Base-by-base conservation (phyloP, 2,329 filamentous ascomycete species). In the Aspergillus ustus region DNA sequence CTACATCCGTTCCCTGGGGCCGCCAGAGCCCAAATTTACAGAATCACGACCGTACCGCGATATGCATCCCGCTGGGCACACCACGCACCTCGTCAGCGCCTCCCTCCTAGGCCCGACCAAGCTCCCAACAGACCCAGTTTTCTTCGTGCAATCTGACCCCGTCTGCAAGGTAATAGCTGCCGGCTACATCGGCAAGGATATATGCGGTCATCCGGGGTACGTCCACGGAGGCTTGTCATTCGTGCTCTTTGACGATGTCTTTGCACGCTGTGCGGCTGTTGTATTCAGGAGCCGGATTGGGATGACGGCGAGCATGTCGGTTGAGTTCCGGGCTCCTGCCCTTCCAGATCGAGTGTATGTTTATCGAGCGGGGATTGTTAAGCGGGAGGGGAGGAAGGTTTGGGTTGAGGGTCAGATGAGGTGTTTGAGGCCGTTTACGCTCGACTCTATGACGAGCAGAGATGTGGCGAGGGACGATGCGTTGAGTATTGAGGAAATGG, bases 311-410 rank as follows among this genome's bases (percentile, higher is more conserved):
- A 57, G 22, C 5, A 25, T 57, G 53, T 22, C 4, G 17, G 7
- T 57, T 20, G 53, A 57, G 37, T 57, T 57, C 29, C 44, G 53
- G 7, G 53, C 53, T 19, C 53, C 53, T 22, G 53, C 44, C 6
- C 6, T 43, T 11, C 45, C 53, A 11, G 29, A 31, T 4, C 44
- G 53, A 29, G 53, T 57, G 2, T 49, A 57, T 49, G 31, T 57
- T 19, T 57, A n/a, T 11, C 29, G 53, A 20, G 29, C 44, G 7
- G 28, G 19, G 15, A 2, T 57, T 22, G 44, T 40, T 13, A n/a
- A 28, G 11, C n/a, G 17, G 44, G 20, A 44, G 20, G 22, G 29
- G 20, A 53, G 37, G 20, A 57, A 57, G 44, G 43, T 57, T 8
- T 57, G 53, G 53, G 15, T 57, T 9, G 11, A 19, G 11, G 45